Conservation (phyloP, 2,329 filamentous ascomycete species). For the Ophioceras dolichostomum region DNA sequence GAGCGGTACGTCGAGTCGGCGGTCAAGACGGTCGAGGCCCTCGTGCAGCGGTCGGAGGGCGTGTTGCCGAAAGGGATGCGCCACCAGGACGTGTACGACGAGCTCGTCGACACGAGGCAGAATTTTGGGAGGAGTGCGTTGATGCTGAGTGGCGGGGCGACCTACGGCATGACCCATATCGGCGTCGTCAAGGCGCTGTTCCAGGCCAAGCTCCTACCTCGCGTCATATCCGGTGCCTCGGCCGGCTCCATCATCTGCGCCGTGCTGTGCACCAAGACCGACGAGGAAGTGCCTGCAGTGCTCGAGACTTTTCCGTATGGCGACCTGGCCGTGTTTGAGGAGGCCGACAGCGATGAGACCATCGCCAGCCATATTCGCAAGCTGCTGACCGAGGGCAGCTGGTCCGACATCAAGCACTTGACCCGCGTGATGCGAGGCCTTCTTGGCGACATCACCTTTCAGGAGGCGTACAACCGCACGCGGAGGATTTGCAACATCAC, state of each 20-base stretch:
- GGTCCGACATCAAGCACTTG: constrained; percentile 76
- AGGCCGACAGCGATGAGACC: constrained; percentile 43
- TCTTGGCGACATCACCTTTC: constrained; percentile 84
- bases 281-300: constrained; percentile 63
- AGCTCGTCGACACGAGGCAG: constrained; percentile 59
- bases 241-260: constrained; percentile 79
- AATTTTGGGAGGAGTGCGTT: constrained; percentile 78
- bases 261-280: constrained; percentile 64
- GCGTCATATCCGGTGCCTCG: constrained; percentile 79
- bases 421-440: constrained; percentile 68
- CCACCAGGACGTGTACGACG: constrained; percentile 49
- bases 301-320: constrained; percentile 63
- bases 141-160: constrained; percentile 73
- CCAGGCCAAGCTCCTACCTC: constrained; percentile 61
- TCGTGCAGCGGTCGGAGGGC: constrained; percentile 47
- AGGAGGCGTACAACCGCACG: constrained; percentile 92
- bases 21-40: constrained; percentile 56
- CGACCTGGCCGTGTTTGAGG: constrained; percentile 72
- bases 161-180: constrained; percentile 86
- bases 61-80: constrained; percentile 41
- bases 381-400: constrained; percentile 67
- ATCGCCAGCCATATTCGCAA: constrained; percentile 58
- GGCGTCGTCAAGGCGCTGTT: constrained; percentile 75
- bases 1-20: constrained; percentile 79
- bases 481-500: constrained; percentile 87